phyloP scores from a whole-genome alignment of 2,329 filamentous ascomycete species.

The Fusarium ambrosium region DNA sequence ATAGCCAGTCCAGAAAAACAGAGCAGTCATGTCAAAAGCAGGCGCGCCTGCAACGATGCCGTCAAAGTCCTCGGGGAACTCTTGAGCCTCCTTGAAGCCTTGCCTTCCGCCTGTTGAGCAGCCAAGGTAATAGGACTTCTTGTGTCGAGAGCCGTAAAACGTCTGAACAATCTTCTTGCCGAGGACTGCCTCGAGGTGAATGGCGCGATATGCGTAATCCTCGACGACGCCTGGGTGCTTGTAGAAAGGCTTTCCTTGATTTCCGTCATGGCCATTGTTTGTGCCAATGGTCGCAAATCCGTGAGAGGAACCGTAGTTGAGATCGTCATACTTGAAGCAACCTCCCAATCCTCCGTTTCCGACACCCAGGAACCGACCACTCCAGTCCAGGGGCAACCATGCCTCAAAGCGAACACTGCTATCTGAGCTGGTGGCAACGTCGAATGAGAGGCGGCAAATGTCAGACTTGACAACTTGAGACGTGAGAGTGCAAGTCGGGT shows the following conservation, averaged over 20 bases:
- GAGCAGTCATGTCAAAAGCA: constrained; percentile 59
- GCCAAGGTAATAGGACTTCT: constrained; percentile 67
- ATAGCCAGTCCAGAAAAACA: constrained; percentile 49
- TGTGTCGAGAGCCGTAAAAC: constrained; percentile 59
- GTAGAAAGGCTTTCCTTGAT: background rate
- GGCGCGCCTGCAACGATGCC: constrained; percentile 60
- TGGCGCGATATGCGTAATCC: constrained; percentile 2
- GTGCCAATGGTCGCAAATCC: background rate
- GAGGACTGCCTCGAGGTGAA: constrained; percentile 2
- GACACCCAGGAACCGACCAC: constrained; percentile 60
- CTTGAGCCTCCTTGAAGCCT: constrained; percentile 66
- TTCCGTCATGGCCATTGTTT: constrained; percentile 36
- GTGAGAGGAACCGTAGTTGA: background rate
- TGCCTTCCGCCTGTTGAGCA: constrained; percentile 72
- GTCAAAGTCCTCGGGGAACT: constrained; percentile 69
- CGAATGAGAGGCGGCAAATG: background rate
- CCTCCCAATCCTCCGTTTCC: constrained; percentile 74
- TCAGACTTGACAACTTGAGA: background rate
- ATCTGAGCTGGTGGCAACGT: background rate
- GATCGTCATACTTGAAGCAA: constrained; percentile 3
- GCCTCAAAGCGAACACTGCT: background rate
- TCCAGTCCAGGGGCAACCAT: constrained; percentile 4
- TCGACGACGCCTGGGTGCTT: constrained; percentile 1
- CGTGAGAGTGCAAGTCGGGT: background rate
- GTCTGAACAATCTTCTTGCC: background rate